A percentile compares a stretch with the other conserved stretches of the same genome.
Evolutionary conservation across 495 filamentous ascomycete genomes (phyloP).

Genomic region (Podospora didyma): DNA sequence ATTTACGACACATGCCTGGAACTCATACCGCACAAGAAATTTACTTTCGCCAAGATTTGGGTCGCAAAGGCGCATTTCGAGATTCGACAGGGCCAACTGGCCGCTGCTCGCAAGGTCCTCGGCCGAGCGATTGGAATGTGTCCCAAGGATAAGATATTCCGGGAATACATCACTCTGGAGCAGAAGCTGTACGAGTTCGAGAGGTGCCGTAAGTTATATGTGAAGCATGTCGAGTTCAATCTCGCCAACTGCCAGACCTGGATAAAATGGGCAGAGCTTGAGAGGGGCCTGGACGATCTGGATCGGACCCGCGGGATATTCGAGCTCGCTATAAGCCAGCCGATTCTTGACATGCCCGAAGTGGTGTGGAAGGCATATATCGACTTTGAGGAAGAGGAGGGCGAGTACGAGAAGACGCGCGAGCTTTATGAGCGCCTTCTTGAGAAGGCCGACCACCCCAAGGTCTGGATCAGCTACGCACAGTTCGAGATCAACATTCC

Average conservation of each 20-base stretch:
- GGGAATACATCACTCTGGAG: conserved; percentile 88
- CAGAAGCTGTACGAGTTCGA: conserved; percentile 87
- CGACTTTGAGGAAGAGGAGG: conserved; percentile 93
- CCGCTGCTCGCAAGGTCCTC: conserved; percentile 77
- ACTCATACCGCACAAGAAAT: conserved; percentile 90
- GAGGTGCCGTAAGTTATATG: conserved; percentile 84
- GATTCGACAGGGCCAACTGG: conserved; percentile 77
- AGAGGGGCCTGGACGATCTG: conserved; percentile 82
- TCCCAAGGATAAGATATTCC: conserved; percentile 92
- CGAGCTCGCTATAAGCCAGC: conserved; percentile 82
- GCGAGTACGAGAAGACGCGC: conserved; percentile 78
- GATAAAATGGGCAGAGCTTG: conserved; percentile 92
- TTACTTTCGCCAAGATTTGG: conserved; percentile 98
- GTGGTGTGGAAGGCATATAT: conserved; percentile 96
- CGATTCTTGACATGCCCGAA: conserved; percentile 94
- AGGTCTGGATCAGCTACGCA: conserved; percentile 97
- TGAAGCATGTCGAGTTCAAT: conserved; percentile 91
- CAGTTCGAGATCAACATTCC: conserved; percentile 91
- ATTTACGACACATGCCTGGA: conserved; percentile 87
- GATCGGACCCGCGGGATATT: conserved; percentile 88
- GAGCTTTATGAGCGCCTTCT: conserved; percentile 88
- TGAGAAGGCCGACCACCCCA: conserved; percentile 92
- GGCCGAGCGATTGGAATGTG: conserved; percentile 90
- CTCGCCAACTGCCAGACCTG: conserved; percentile 84
- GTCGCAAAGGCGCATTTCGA: conserved; percentile 90